These are phyloP conservation scores for Pseudohyphozyma bogoriensis DNA, from an alignment of 768 basidiomycete species.

Conservation along the genomic window DNA sequence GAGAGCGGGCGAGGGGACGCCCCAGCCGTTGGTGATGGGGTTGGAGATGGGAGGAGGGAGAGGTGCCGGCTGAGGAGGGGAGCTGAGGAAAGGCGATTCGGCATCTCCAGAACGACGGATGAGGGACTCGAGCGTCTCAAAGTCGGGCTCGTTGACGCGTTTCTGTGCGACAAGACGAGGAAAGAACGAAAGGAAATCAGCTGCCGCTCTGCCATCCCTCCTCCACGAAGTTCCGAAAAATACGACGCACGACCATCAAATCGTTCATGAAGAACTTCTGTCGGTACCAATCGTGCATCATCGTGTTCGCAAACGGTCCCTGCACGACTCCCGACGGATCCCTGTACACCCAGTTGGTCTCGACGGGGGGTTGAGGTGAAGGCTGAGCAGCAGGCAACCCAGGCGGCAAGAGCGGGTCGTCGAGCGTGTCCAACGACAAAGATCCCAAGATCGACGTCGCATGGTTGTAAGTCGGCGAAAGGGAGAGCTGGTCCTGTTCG, in stretches of 20 bases:
- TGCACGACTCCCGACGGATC: conserved; percentile 32
- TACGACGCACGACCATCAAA: conserved; percentile 33
- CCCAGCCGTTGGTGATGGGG: conserved; percentile 13
- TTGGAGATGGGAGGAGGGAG: conserved; percentile 20
- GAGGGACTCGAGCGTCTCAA: conserved; percentile 38
- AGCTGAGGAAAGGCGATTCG: conserved; percentile 38
- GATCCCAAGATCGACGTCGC: conserved; percentile 22
- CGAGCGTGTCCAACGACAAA: conserved; percentile 21
- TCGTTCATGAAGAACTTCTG: conserved; percentile 41
- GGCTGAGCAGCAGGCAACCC: no score
- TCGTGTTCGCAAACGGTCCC: conserved; percentile 39
- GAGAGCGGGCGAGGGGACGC: conserved; percentile 11
- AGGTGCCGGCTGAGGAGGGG: conserved; percentile 16
- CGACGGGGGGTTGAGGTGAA: conserved; percentile 7
- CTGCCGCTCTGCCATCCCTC: no score
- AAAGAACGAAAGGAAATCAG: no score
- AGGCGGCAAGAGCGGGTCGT: background rate
- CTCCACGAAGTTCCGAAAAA: no score
- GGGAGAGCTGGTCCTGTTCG: conserved; percentile 16
- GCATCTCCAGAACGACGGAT: conserved; percentile 36
- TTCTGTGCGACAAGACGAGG: no score
- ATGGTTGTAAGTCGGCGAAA: no score
- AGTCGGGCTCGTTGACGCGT: conserved; percentile 35
- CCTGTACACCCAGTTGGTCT: conserved; percentile 28
- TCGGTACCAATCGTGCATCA: conserved; percentile 45